These are phyloP conservation scores for Colletotrichum tropicale DNA, from an alignment of 2,329 filamentous ascomycete species.

Conservation along the genomic window DNA sequence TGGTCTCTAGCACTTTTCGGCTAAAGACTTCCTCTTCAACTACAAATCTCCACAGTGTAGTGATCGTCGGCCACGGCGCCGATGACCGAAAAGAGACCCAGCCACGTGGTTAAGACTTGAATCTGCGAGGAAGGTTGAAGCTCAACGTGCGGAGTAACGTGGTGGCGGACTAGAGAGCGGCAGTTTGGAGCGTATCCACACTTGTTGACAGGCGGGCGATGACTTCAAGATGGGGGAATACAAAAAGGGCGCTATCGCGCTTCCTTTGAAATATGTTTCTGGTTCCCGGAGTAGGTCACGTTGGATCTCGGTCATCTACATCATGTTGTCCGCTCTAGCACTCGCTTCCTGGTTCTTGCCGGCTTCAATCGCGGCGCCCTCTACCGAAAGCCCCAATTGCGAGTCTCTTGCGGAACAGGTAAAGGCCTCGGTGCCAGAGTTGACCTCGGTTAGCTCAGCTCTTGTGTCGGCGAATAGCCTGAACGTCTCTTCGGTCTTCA, in stretches of 20 bases:
- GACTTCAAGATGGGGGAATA: neutral
- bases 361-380: neutral
- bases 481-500: neutral
- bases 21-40: neutral
- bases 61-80: neutral
- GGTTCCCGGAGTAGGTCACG: neutral
- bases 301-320: neutral
- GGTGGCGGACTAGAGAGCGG: neutral
- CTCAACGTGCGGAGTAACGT: neutral
- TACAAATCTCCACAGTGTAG: neutral
- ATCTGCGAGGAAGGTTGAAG: neutral
- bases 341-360: neutral
- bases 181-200: neutral
- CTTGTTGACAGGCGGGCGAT: neutral
- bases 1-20: neutral
- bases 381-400: neutral
- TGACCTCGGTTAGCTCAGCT: neutral
- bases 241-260: neutral
- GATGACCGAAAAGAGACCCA: neutral
- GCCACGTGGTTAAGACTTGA: too few species aligned
- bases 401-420: neutral
- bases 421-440: neutral
- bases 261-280: neutral
- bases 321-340: neutral
- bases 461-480: neutral